Evolutionary conservation across 306 rosid species (phyloP).

Genomic region (Morella rubra): DNA sequence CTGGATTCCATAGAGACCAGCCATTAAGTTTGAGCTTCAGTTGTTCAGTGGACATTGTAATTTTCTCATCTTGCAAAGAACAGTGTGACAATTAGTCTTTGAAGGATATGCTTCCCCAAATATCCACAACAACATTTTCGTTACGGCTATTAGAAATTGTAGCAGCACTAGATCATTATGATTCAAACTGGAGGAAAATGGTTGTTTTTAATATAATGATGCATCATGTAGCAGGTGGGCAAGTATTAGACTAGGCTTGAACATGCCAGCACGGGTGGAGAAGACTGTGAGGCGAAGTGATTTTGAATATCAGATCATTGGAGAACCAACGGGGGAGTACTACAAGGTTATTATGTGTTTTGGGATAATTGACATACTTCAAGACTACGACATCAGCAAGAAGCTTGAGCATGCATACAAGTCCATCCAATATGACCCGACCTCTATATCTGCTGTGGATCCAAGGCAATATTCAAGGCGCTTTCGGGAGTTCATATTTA

Average conservation of each 20-base stretch:
- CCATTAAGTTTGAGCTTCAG: background rate
- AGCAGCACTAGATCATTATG: background rate
- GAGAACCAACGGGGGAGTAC: slow-evolving; percentile 80
- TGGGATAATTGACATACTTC: slow-evolving; percentile 92
- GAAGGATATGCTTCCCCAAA: background rate
- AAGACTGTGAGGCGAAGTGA: slow-evolving; percentile 66
- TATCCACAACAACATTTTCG: background rate
- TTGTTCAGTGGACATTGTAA: background rate
- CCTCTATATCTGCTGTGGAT: slow-evolving; percentile 92
- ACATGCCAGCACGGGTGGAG: slow-evolving; percentile 80
- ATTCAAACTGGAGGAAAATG: background rate
- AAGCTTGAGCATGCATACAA: slow-evolving; percentile 98
- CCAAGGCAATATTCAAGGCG: slow-evolving; percentile 88
- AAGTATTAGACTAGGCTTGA: slow-evolving; percentile 58
- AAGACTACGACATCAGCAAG: slow-evolving; percentile 97
- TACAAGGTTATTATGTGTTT: slow-evolving; percentile 72
- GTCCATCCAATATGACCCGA: slow-evolving; percentile 86
- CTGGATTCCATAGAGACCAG: background rate
- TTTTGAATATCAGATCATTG: slow-evolving; percentile 57
- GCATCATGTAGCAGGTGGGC: slow-evolving; percentile 55
- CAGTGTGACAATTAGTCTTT: background rate
- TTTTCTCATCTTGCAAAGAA: background rate
- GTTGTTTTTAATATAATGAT: background rate
- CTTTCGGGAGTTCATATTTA: slow-evolving; percentile 77
- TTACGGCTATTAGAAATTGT: background rate